Evolutionary conservation across 768 basidiomycete species (phyloP).

Genomic region (Phlegmacium glaucopus): DNA sequence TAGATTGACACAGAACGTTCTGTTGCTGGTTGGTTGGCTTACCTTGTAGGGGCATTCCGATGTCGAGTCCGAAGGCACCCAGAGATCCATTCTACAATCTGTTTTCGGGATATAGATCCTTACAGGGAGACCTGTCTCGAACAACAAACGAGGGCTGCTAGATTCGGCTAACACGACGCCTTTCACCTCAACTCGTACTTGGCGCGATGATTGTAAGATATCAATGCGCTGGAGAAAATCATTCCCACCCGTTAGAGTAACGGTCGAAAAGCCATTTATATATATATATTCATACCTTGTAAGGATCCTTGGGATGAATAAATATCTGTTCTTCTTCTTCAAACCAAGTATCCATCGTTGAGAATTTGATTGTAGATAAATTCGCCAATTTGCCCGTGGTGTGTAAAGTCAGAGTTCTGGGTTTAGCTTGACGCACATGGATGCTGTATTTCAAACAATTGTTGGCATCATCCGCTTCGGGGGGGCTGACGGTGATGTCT

Average conservation of each 20-base stretch:
- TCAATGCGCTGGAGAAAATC: conserved; percentile 51
- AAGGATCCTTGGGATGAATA: conserved; percentile 64
- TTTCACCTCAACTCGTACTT: conserved; percentile 56
- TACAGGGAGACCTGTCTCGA: conserved; percentile 53
- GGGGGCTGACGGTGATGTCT: background rate
- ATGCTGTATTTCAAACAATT: no score
- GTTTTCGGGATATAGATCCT: conserved; percentile 61
- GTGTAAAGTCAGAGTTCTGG: conserved; percentile 24
- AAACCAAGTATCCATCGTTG: conserved; percentile 59
- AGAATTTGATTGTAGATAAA: conserved; percentile 47
- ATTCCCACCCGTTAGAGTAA: no score
- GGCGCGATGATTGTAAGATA: conserved; percentile 54
- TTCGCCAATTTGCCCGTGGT: conserved; percentile 35
- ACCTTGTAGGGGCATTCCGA: conserved; percentile 68
- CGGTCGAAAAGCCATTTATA: no score
- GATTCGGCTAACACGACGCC: conserved; percentile 65
- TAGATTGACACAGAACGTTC: no score
- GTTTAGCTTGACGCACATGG: no score
- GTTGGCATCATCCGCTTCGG: no score
- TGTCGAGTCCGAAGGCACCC: conserved; percentile 42
- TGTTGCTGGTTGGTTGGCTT: conserved; percentile 3
- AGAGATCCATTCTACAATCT: conserved; percentile 48
- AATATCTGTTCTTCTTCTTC: conserved; percentile 66
- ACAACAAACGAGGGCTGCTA: conserved; percentile 48
- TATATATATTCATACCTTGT: conserved; percentile 46